Conservation (phyloP, 768 basidiomycete genomes). For the Panaeolus papilionaceus region DNA sequence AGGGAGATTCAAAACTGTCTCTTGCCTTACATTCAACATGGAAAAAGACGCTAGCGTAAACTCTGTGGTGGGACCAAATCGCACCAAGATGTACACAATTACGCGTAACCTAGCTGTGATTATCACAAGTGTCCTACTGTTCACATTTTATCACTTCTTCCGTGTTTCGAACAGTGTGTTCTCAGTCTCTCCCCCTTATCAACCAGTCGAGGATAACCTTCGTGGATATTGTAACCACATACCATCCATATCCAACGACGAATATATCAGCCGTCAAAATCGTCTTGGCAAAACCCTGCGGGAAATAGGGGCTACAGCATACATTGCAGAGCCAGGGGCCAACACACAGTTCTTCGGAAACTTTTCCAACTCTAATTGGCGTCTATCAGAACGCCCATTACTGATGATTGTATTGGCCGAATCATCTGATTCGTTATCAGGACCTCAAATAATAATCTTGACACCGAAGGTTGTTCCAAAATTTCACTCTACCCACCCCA, state of each 20-base stretch:
- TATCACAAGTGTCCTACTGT: not conserved
- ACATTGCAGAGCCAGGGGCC: slow-evolving; percentile 82
- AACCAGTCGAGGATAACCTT: not conserved
- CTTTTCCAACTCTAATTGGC: slow-evolving; percentile 67
- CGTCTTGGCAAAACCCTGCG: slow-evolving; percentile 56
- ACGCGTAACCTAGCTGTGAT: not conserved
- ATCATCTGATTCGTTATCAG: slow-evolving; percentile 19
- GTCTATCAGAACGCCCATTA: slow-evolving; percentile 79
- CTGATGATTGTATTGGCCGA: slow-evolving; percentile 66
- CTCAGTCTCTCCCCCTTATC: not conserved
- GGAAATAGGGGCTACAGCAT: slow-evolving; percentile 63
- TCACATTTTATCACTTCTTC: not conserved
- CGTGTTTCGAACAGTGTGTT: not conserved
- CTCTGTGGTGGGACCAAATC: not conserved
- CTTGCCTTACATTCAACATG: not conserved
- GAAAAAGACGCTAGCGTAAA: not conserved
- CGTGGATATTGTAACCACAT: slow-evolving; percentile 50
- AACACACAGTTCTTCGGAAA: slow-evolving; percentile 78
- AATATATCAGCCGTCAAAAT: slow-evolving; percentile 60
- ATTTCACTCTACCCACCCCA: not conserved
- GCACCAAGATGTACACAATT: not conserved
- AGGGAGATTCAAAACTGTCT: not conserved
- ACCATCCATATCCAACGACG: slow-evolving; percentile 51
- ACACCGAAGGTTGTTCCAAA: slow-evolving; percentile 56
- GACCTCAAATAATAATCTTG: slow-evolving; percentile 60